Percentiles rank a stretch among this genome's conserved stretches.
These are phyloP conservation scores for Zoysia matrella DNA, from an alignment of 202 grass and related monocot genomes.

Conservation along the genomic window DNA sequence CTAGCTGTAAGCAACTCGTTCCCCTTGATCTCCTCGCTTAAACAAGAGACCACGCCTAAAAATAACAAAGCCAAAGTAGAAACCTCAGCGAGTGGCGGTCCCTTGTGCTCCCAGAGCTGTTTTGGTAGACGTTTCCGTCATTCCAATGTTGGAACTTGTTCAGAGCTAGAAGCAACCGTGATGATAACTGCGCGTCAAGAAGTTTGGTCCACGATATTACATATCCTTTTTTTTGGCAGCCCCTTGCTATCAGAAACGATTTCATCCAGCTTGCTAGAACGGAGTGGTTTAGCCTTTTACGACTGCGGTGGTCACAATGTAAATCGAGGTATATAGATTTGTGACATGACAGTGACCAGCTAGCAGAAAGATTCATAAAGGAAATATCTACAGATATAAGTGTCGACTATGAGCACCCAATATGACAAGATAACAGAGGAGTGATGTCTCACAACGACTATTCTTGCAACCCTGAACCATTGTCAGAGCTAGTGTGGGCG, in stretches of 20 bases:
- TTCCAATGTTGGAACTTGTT: not conserved
- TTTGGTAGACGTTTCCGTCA: not conserved
- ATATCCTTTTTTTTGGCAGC: no score
- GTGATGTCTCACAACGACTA: not conserved
- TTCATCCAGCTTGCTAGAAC: no score
- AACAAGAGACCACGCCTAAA: not conserved
- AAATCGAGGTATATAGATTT: no score
- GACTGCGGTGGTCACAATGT: no score
- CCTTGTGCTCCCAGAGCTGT: not conserved
- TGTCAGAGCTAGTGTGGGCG: no score
- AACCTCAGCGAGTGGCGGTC: not conserved
- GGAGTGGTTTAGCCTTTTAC: no score
- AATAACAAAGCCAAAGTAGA: not conserved
- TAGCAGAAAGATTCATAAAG: no score
- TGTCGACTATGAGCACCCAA: no score
- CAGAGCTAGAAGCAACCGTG: not conserved
- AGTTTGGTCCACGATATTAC: not conserved
- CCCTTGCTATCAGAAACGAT: no score
- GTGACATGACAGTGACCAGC: no score
- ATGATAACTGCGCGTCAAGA: not conserved
- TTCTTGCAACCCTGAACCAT: not conserved
- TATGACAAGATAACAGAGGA: not conserved
- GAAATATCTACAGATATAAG: no score
- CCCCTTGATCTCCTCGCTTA: not conserved
- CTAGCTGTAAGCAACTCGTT: conserved; percentile 31